Percentiles rank a stretch among this genome's conserved stretches.
Evolutionary conservation across 495 filamentous ascomycete species (phyloP).

Genomic region (Penicillium waksmanii): DNA sequence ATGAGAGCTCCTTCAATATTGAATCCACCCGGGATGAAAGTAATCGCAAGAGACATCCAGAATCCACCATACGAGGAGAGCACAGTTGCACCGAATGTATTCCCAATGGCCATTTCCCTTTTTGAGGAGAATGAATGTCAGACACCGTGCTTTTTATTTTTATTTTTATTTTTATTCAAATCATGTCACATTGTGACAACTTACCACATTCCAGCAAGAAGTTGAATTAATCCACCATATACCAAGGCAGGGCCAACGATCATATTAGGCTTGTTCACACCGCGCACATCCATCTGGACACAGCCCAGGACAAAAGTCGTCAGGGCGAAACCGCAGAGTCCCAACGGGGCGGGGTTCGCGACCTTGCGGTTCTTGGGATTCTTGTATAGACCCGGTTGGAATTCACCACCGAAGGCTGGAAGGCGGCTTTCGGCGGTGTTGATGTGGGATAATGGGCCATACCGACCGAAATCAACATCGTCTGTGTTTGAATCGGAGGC

Average conservation of each 20-base stretch:
- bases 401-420: conserved; percentile 84
- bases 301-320: conserved; percentile 82
- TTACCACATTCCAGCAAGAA: conserved; percentile 45
- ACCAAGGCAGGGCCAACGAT: conserved; percentile 65
- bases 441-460: conserved; percentile 63
- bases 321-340: conserved; percentile 77
- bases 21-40: conserved; percentile 75
- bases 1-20: conserved; percentile 50
- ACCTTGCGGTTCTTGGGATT: conserved; percentile 63
- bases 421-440: conserved; percentile 63
- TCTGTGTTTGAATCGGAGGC: not conserved
- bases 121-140: not conserved
- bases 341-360: conserved; percentile 79
- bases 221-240: conserved; percentile 80
- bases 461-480: conserved; percentile 26
- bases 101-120: conserved; percentile 94
- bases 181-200: not conserved
- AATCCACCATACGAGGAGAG: conserved; percentile 93
- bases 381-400: conserved; percentile 81
- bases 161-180: too few species aligned
- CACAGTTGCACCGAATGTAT: conserved; percentile 94
- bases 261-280: conserved; percentile 59
- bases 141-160: too few species aligned
- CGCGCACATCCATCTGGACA: conserved; percentile 68
- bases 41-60: conserved; percentile 86